Evolutionary conservation across 2,329 filamentous ascomycete genomes (phyloP).

Genomic region (Paecilomyces sp.): DNA sequence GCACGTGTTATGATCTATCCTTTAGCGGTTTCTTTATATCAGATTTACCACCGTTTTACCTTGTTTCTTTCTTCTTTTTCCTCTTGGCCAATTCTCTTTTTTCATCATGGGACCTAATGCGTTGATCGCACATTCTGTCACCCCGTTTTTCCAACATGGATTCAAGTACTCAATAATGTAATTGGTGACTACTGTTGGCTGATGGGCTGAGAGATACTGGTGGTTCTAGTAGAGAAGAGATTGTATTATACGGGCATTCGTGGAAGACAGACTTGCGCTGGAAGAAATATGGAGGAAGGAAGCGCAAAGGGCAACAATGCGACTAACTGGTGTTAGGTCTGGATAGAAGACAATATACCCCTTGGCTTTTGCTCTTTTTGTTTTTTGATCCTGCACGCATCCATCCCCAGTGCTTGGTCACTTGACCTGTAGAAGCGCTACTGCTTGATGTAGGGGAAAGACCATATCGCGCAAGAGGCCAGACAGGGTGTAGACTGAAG

Average conservation of each 20-base stretch:
- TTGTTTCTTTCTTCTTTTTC: not conserved
- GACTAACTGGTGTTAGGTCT: not conserved
- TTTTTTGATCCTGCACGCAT: not conserved
- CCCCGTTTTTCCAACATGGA: not conserved
- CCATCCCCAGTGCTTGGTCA: not conserved
- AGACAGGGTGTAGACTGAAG: too few relatives aligned
- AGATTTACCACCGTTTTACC: not conserved
- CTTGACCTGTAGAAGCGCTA: not conserved
- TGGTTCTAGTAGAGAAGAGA: not conserved
- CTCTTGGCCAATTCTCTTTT: not conserved
- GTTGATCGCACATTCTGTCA: not conserved
- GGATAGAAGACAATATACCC: slow-evolving; percentile 12
- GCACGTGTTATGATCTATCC: not conserved
- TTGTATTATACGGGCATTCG: not conserved
- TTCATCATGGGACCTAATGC: not conserved
- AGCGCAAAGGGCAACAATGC: not conserved
- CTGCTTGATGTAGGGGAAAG: not conserved
- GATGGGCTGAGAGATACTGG: not conserved
- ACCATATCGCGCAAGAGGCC: not conserved
- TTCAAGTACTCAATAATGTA: not conserved
- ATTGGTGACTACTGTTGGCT: not conserved
- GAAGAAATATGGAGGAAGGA: not conserved
- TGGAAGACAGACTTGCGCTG: not conserved
- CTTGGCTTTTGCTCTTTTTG: slow-evolving; percentile 1
- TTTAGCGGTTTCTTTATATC: not conserved